These are phyloP conservation scores for Epichloe sibirici DNA, from an alignment of 2,329 filamentous ascomycete genomes.

Conservation along the genomic window DNA sequence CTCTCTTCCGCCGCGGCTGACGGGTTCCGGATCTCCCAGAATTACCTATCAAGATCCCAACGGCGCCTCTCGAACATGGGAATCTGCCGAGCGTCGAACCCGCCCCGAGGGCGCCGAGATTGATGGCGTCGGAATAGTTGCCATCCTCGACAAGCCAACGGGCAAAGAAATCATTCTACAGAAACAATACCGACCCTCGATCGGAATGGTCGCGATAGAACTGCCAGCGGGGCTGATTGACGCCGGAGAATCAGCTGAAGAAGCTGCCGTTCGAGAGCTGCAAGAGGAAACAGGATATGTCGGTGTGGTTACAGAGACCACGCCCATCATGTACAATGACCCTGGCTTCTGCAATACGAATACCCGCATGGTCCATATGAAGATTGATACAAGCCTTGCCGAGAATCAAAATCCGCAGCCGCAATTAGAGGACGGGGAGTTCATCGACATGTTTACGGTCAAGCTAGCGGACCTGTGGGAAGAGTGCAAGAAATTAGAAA, in stretches of 20 bases:
- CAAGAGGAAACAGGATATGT: conserved; percentile 57
- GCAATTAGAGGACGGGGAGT: conserved; percentile 66
- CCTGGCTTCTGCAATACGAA: conserved; percentile 57
- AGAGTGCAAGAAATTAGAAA: conserved; percentile 54
- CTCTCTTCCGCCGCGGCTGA: not conserved
- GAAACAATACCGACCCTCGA: conserved; percentile 54
- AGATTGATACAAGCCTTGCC: conserved; percentile 54
- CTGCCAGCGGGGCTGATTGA: conserved; percentile 54
- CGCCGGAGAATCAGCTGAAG: conserved; percentile 45
- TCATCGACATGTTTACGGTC: conserved; percentile 67
- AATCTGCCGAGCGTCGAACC: conserved; percentile 59
- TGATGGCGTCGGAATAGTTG: conserved; percentile 63
- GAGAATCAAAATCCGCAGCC: conserved; percentile 60
- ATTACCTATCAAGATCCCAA: conserved; percentile 53
- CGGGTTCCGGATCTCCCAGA: conserved; percentile 19
- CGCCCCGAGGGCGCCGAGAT: conserved; percentile 49
- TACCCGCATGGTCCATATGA: conserved; percentile 58
- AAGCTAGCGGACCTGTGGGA: conserved; percentile 52
- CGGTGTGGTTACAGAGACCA: conserved; percentile 41
- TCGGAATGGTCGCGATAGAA: conserved; percentile 48
- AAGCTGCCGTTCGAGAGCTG: conserved; percentile 51
- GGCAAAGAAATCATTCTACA: conserved; percentile 49
- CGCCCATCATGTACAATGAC: conserved; percentile 55
- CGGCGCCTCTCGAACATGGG: conserved; percentile 51
- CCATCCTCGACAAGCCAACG: conserved; percentile 45